Evolutionary conservation across 2,329 filamentous ascomycete species (phyloP).

Genomic region (Colletotrichum melonis): DNA sequence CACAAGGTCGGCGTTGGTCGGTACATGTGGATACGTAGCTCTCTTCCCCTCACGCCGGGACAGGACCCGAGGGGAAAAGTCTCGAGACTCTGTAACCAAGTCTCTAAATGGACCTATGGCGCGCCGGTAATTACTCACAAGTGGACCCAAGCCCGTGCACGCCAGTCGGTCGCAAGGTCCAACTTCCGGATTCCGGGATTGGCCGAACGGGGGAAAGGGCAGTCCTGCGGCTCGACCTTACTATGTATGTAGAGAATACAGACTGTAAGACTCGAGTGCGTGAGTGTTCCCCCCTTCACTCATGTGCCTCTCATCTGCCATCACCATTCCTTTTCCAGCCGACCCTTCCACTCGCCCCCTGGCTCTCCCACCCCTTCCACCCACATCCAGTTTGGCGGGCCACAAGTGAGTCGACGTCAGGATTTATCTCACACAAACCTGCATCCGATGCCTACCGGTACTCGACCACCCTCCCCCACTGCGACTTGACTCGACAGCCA

Average conservation of each 20-base stretch:
- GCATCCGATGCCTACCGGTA: slow-evolving; percentile 7
- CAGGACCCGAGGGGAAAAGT: background rate
- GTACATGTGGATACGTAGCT: background rate
- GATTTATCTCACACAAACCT: slow-evolving; percentile 17
- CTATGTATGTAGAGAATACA: background rate
- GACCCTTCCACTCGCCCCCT: background rate
- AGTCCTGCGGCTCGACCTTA: background rate
- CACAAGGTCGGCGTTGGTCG: background rate
- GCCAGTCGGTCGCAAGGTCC: background rate
- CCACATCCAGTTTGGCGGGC: slow-evolving; percentile 28
- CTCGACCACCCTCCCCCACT: background rate
- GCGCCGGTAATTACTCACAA: slow-evolving; percentile 24
- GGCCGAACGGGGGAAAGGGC: slow-evolving; percentile 15
- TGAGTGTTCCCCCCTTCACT: background rate
- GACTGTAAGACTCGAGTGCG: background rate
- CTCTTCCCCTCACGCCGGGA: background rate
- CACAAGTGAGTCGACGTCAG: slow-evolving; percentile 31
- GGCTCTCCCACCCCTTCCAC: slow-evolving; percentile 9
- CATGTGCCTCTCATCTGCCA: background rate
- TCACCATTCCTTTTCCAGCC: slow-evolving; percentile 20
- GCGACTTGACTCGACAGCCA: background rate
- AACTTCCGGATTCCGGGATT: slow-evolving; percentile 25
- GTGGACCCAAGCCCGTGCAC: slow-evolving; percentile 4
- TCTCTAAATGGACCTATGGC: slow-evolving; percentile 3
- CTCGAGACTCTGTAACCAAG: background rate